Evolutionary conservation across 129 eudicot species (phyloP).

Genomic region (Centrapalus pauciflorus): DNA sequence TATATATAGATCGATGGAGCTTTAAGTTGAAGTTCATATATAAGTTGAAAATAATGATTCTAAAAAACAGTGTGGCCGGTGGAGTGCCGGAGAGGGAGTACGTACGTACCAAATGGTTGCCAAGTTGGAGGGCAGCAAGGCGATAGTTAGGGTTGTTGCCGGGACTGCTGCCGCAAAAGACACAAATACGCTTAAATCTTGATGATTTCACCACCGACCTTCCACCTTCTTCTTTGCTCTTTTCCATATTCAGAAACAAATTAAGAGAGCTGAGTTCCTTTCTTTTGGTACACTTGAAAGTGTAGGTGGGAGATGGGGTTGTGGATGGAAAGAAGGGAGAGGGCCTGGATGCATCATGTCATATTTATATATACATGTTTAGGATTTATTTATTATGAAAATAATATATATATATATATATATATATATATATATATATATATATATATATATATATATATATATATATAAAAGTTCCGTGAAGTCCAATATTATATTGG

Average conservation of each 20-base stretch:
- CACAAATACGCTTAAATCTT: conserved; percentile 61
- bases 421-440: too few relatives aligned
- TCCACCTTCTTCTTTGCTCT: not conserved
- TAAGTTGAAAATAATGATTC: too few relatives aligned
- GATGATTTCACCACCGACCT: conserved; percentile 17
- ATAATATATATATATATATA: too few relatives aligned
- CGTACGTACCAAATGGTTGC: conserved; percentile 45
- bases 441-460: not conserved
- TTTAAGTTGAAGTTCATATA: too few relatives aligned
- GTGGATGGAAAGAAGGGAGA: conserved; percentile 11
- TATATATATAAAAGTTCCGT: too few relatives aligned
- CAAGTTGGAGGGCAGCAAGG: conserved; percentile 64
- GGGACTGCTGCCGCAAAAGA: conserved; percentile 74
- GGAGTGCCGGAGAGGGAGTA: not conserved
- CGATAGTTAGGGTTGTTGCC: conserved; percentile 63
- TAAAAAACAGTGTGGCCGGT: too few relatives aligned
- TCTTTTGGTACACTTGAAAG: conserved; percentile 8
- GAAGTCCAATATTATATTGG: too few relatives aligned
- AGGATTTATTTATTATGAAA: too few relatives aligned
- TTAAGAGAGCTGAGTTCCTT: not conserved
- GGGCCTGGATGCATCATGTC: not conserved
- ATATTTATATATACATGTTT: not conserved
- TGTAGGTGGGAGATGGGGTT: conserved; percentile 6
- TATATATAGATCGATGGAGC: too few relatives aligned
- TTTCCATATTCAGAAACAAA: not conserved